Evolutionary conservation across 768 basidiomycete genomes (phyloP), one percentile per base, ranked within the genome.

Genomic region (Kwoniella europaea): DNA sequence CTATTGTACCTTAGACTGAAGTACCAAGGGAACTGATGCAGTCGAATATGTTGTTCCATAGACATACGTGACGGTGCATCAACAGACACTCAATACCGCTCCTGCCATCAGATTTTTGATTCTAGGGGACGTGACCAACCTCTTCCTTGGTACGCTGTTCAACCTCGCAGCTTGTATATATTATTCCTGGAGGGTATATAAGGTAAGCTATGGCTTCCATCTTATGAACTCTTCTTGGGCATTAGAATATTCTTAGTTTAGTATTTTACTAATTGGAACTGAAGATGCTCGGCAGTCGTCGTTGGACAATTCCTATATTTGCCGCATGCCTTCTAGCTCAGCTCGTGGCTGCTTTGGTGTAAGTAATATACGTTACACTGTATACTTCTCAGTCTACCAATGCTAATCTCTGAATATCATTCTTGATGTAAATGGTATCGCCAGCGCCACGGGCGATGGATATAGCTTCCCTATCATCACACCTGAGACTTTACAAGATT

Each of bases 281-380:
- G 24, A n/a, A 62, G 60, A 65, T 65, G 54, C 18, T 42, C 2
- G 55, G 53, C 22, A 55, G 55, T 22, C 22, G 42, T 12, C 35
- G 53, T 29, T 65, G 64, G 64, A 54, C 43, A 16, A 65, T 65
- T 20, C 54, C 54, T 29, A 54, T 55, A 22, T 65, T 65, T 24
- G 64, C 42, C 3, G 7, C 43, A 4, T 54, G 53, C 22, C 24
- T 65, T 1, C 43, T 42, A 3, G 64, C 64, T 29, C 64, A 65
- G 35, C 57, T 65, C 55, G 42, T 65, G 15, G 54, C 55, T n/a
- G 64, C 64, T n/a, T 7, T 65, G 55, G 42, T 65, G 64, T 65
- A 42, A 65, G 64, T 57, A n/a, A n/a, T 55, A 10, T 20, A 10
- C 18, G 18, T 55, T n/a, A 9, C n/a, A 24, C 54, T 55, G 54